Base-by-base conservation (phyloP, 257 asterid genomes). In the Striga asiatica region DNA sequence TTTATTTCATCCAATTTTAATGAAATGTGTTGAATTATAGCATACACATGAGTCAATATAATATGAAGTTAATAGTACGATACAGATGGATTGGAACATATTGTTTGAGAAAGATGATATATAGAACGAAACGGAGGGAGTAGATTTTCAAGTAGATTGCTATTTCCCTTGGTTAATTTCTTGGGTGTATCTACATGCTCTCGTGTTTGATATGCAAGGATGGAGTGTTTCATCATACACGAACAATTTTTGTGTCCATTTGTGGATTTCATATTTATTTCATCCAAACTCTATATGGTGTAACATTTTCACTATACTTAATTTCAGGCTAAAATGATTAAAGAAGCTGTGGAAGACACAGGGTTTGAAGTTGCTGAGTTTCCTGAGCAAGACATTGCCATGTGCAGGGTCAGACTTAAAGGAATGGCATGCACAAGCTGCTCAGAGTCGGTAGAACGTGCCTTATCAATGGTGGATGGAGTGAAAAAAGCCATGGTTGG, bases 401-500 rank as follows among this genome's bases (percentile, higher is more conserved):
- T 86, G 68, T 91, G 96, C 77, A 69, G 94, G 66, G 57, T 91
- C 60, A 73, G 89, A 74, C 82, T 91, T 52, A 84, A 84, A 66
- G 96, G 98, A 59, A 91, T 86, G 98, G 98, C 96, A 27, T 91
- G 98, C 85, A 86, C 98, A 61, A 91, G 96, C 77, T 86, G 98
- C 82, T 91, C 98, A 4, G 96, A 91, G 73, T 91, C 98, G 22
- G 80, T 80, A 29, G 98, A 91, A 67, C 95, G 89, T 41, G 95
- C 95, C 43, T 79, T 91, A 64, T 45, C 53, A 29, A 81, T 84
- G 92, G 79, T 77, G 41, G 81, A 81, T 61, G 98, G 98, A 59
- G 94, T 91, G 24, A 91, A 77, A 75, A 86, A 84, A 61, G 96
- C 96, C 17, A 95, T 75, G 70, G 98, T 91, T 69, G 98, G 98